Evolutionary conservation across 164 flowering plant species (phyloP).

Genomic region (Aristolochia californica): DNA sequence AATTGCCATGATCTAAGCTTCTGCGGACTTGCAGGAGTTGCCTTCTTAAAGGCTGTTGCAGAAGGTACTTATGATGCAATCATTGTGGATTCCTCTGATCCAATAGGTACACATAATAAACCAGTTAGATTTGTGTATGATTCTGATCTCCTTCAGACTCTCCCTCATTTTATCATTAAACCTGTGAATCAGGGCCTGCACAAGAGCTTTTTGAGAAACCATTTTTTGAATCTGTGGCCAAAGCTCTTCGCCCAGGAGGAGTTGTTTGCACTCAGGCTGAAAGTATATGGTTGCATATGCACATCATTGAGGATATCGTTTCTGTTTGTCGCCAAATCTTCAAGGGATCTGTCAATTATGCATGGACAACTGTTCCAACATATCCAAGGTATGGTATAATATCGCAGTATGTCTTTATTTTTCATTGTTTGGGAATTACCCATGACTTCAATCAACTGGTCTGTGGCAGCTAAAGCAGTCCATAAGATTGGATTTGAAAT

Average conservation of each 20-base stretch:
- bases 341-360: slow-evolving; percentile 59
- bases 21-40: slow-evolving; percentile 56
- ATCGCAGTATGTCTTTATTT: no score
- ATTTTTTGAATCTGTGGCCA: slow-evolving; percentile 39
- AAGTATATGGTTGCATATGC: slow-evolving; percentile 46
- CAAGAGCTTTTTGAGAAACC: slow-evolving; percentile 40
- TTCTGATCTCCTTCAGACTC: neutral
- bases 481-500: no score
- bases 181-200: slow-evolving; percentile 32
- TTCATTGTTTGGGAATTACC: neutral
- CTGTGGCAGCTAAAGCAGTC: no score
- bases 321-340: slow-evolving; percentile 34
- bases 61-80: slow-evolving; percentile 95
- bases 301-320: slow-evolving; percentile 30
- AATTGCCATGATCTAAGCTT: neutral
- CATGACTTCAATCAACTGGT: no score
- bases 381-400: slow-evolving; percentile 35
- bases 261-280: slow-evolving; percentile 56
- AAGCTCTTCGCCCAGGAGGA: slow-evolving; percentile 61
- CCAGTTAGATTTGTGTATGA: neutral
- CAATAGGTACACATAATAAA: slow-evolving; percentile 51
- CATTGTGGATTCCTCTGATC: slow-evolving; percentile 98
- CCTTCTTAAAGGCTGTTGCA: slow-evolving; percentile 73
- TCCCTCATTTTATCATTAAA: neutral
- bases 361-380: slow-evolving; percentile 65